These are phyloP conservation scores for Avicennia marina DNA, from an alignment of 257 asterid genomes.

Conservation along the genomic window DNA sequence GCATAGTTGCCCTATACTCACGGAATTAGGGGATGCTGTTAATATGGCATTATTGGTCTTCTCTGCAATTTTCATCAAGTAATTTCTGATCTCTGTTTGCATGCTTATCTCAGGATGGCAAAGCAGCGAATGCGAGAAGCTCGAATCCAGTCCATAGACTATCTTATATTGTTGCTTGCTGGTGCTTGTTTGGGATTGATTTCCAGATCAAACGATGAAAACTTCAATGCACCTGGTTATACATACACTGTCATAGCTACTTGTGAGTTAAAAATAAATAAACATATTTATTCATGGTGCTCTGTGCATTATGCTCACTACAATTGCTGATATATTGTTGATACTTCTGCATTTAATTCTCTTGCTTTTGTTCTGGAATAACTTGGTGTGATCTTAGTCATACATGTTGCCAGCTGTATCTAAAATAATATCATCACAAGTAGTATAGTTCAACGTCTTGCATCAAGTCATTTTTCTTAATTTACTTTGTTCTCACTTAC, in stretches of 20 bases:
- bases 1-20: no score
- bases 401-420: no score
- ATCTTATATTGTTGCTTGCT: conserved; percentile 78
- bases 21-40: no score
- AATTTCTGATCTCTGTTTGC: not conserved
- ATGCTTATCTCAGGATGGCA: conserved; percentile 47
- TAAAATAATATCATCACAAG: no score
- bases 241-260: conserved; percentile 82
- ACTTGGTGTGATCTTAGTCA: no score
- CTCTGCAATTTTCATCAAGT: not conserved
- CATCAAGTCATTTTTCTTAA: not conserved
- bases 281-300: no score
- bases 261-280: conserved; percentile 45
- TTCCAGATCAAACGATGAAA: conserved; percentile 65
- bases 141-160: conserved; percentile 71
- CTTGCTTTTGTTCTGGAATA: no score
- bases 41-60: no score
- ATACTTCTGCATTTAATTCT: no score
- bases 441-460: not conserved
- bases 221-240: conserved; percentile 82
- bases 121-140: conserved; percentile 91
- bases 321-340: no score
- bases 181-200: conserved; percentile 90
- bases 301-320: no score
- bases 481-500: not conserved